These are phyloP conservation scores for Leccinum variicolor DNA, from an alignment of 768 basidiomycete genomes.

Conservation along the genomic window DNA sequence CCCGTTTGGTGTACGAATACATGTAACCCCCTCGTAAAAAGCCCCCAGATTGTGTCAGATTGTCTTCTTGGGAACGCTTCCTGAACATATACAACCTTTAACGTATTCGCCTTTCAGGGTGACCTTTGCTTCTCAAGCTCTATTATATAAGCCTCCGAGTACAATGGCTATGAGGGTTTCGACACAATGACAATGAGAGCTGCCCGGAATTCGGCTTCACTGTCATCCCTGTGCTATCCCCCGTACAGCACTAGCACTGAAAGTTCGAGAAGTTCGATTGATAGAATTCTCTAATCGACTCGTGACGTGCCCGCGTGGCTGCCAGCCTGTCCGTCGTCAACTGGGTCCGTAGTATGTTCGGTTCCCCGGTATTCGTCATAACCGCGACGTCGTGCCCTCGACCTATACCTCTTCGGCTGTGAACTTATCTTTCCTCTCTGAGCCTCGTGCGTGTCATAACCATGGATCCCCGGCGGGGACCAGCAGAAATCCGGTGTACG, in stretches of 20 bases:
- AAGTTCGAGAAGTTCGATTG: not conserved
- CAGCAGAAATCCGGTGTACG: not conserved
- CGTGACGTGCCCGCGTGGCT: not conserved
- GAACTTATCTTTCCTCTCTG: slow-evolving; percentile 1
- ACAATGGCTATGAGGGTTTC: slow-evolving; percentile 17
- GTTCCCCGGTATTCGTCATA: slow-evolving; percentile 18
- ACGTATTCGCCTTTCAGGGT: slow-evolving; percentile 14
- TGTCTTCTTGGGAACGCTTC: slow-evolving; percentile 11
- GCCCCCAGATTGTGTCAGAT: slow-evolving; percentile 18
- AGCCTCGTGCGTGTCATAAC: slow-evolving; percentile 1
- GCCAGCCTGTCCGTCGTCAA: not conserved
- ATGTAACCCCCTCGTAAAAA: slow-evolving; percentile 3
- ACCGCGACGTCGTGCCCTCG: slow-evolving; percentile 4
- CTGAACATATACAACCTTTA: slow-evolving; percentile 20
- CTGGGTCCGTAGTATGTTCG: slow-evolving; percentile 5
- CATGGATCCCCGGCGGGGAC: slow-evolving; percentile 2
- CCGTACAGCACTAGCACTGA: slow-evolving; percentile 5
- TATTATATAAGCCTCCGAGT: slow-evolving; percentile 33
- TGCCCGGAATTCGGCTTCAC: slow-evolving; percentile 10
- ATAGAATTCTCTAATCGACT: not conserved
- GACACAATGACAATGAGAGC: not conserved
- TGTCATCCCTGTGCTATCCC: slow-evolving; percentile 11
- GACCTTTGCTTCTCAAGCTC: slow-evolving; percentile 15
- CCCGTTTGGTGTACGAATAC: slow-evolving; percentile 11
- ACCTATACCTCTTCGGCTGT: not conserved